These are phyloP conservation scores for Spergularia azorica DNA, from an alignment of 179 eudicot genomes.

Conservation along the genomic window DNA sequence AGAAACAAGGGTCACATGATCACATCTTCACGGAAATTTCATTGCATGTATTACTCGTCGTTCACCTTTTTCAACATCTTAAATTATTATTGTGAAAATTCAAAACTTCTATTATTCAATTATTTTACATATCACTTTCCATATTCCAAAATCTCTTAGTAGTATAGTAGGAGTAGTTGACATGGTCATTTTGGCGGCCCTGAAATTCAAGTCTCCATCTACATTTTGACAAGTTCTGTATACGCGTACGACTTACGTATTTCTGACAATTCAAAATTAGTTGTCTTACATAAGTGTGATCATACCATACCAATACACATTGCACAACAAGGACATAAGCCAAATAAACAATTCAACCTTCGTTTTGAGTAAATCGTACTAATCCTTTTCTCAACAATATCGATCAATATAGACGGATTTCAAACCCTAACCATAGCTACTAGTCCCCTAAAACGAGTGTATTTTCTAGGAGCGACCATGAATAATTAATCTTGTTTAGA, in stretches of 20 bases:
- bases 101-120: not conserved
- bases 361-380: too few species aligned
- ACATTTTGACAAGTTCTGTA: conserved; percentile 2
- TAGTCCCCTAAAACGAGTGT: too few species aligned
- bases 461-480: too few species aligned
- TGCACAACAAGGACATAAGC: too few species aligned
- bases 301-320: too few species aligned
- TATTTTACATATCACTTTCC: not conserved
- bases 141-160: not conserved
- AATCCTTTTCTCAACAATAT: too few species aligned
- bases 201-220: conserved; percentile 6
- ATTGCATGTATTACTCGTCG: conserved; percentile 22
- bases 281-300: too few species aligned
- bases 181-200: conserved; percentile 32
- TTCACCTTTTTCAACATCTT: conserved; percentile 6
- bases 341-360: too few species aligned
- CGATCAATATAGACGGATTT: too few species aligned
- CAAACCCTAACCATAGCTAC: too few species aligned
- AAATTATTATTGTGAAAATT: not conserved
- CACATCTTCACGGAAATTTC: conserved; percentile 32
- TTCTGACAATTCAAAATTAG: not conserved
- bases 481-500: too few species aligned
- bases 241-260: conserved; percentile 3
- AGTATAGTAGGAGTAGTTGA: conserved; percentile 9
- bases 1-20: conserved; percentile 30